Evolutionary conservation across 139 green algal species (phyloP).

Genomic region (Monoraphidium neglectum): DNA sequence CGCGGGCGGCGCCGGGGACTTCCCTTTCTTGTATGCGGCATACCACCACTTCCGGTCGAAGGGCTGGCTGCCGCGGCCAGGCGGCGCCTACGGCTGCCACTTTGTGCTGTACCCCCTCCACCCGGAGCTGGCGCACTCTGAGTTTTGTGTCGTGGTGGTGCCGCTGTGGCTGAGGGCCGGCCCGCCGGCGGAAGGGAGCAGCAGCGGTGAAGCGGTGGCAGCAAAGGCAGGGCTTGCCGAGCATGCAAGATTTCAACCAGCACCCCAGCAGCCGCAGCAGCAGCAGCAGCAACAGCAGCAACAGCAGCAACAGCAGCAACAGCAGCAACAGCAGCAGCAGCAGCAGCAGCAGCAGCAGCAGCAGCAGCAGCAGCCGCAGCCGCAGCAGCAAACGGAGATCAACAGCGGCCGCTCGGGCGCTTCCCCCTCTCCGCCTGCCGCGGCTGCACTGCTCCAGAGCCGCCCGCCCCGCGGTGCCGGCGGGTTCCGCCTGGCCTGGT

Average conservation of each 20-base stretch:
- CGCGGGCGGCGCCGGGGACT: constrained; percentile 14
- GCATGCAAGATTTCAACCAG: too few species aligned
- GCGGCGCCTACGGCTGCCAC: constrained; percentile 63
- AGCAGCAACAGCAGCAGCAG: too few species aligned
- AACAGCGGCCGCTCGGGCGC: too few species aligned
- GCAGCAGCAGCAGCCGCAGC: background rate
- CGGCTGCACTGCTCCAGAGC: background rate
- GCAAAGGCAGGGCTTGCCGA: too few species aligned
- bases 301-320: too few species aligned
- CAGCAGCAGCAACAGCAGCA: too few species aligned
- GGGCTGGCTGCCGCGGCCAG: constrained; percentile 62
- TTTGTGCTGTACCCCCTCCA: constrained; percentile 61
- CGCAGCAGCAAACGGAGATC: background rate
- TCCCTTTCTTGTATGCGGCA: constrained; percentile 41
- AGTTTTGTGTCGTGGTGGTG: constrained; percentile 46
- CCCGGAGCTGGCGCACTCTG: constrained; percentile 45
- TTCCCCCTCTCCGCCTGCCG: too few species aligned
- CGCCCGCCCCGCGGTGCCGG: background rate
- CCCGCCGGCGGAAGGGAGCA: background rate
- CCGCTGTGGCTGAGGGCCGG: background rate
- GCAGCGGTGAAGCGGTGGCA: background rate
- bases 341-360: too few species aligned
- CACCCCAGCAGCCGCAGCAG: too few species aligned
- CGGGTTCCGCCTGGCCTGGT: constrained; percentile 7
- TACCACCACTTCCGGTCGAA: constrained; percentile 66